Conservation (phyloP, 139 green algal genomes). For the Bryopsis sp. region DNA sequence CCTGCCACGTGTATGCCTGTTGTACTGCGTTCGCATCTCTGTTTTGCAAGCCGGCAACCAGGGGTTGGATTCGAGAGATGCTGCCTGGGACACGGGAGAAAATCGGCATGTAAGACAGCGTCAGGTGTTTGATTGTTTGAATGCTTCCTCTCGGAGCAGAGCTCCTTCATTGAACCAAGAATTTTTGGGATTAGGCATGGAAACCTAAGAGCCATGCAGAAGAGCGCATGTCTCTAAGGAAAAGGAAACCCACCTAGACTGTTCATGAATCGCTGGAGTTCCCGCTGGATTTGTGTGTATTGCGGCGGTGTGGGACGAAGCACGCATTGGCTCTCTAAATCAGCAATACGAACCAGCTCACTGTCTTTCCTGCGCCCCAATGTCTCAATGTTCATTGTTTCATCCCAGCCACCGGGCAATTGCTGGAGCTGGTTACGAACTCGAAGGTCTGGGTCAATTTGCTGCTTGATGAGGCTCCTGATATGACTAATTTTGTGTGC, state of each 20-base stretch:
- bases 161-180: no score
- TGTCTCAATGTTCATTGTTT: conserved; percentile 29
- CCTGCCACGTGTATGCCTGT: no score
- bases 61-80: no score
- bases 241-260: conserved; percentile 19
- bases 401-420: conserved; percentile 48
- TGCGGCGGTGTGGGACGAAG: conserved; percentile 57
- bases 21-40: no score
- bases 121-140: no score
- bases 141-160: no score
- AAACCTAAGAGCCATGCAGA: no score
- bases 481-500: conserved; percentile 22
- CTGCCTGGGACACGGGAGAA: no score
- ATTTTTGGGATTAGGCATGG: no score
- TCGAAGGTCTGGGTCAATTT: conserved; percentile 14
- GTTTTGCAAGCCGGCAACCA: no score
- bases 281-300: conserved; percentile 48
- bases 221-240: neutral
- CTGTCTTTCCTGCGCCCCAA: conserved; percentile 16
- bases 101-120: no score
- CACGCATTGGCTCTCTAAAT: conserved; percentile 32
- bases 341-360: neutral
- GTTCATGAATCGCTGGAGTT: conserved; percentile 33
- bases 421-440: conserved; percentile 35
- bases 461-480: neutral